These are phyloP conservation scores for Cercospora beticola DNA, from an alignment of 2,329 filamentous ascomycete genomes.

Conservation along the genomic window DNA sequence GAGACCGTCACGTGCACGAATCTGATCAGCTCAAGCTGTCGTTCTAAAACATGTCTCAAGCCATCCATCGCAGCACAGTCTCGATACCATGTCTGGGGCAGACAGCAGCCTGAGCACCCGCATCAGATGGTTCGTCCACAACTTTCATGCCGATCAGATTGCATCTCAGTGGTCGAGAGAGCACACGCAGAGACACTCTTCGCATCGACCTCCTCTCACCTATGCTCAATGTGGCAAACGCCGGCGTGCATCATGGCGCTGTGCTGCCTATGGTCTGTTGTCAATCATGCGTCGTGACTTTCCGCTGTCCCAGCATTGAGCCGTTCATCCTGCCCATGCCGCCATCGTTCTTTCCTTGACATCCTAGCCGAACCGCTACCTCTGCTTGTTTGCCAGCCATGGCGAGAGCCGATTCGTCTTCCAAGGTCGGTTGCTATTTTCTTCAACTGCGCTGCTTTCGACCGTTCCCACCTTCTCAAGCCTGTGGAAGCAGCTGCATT, in stretches of 20 bases:
- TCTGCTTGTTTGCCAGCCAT: neutral
- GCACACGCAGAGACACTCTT: constrained; percentile 9
- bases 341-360: constrained; percentile 4
- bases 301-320: neutral
- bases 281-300: neutral
- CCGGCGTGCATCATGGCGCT: neutral
- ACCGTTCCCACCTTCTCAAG: neutral
- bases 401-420: constrained; percentile 12
- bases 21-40: neutral
- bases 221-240: neutral
- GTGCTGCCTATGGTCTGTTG: neutral
- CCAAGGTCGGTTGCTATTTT: constrained; percentile 2
- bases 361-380: neutral
- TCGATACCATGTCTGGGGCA: neutral
- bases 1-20: neutral
- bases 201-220: neutral
- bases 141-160: neutral
- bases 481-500: neutral
- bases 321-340: neutral
- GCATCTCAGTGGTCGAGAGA: neutral
- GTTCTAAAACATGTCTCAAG: constrained; percentile 12
- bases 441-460: neutral
- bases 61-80: neutral
- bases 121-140: constrained; percentile 1
- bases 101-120: neutral